A percentile compares a stretch with the other conserved stretches of the same genome.
phyloP scores from a whole-genome alignment of 1,284 basidiomycete species.

The Ustilago tritici region DNA sequence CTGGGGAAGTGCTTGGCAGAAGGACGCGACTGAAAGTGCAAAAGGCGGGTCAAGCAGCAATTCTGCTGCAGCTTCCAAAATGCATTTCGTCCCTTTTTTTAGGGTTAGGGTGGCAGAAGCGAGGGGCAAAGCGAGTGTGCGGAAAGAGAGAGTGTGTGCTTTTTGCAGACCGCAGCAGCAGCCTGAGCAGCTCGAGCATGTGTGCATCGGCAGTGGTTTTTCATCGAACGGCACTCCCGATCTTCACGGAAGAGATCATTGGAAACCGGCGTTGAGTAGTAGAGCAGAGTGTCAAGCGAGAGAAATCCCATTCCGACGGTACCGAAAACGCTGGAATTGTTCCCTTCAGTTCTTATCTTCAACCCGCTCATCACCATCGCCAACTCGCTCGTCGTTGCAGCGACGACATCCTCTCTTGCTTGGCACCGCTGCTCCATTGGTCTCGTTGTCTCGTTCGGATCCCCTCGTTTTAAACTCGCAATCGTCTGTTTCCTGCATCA shows the following conservation, averaged over 20 bases:
- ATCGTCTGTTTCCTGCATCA: not conserved
- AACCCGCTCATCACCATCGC: not conserved
- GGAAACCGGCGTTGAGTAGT: not conserved
- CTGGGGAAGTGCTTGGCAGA: not conserved
- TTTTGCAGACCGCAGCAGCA: not conserved
- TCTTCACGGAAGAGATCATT: not conserved
- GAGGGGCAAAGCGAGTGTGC: not conserved
- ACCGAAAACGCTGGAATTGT: not conserved
- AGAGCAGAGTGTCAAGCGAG: too few relatives aligned
- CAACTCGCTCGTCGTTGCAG: not conserved
- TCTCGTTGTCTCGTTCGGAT: not conserved
- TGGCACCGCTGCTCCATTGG: not conserved
- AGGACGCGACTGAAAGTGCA: constrained; percentile 3
- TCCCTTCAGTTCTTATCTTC: not conserved
- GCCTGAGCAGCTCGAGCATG: not conserved
- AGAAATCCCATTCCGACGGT: not conserved
- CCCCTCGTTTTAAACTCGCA: too few relatives aligned
- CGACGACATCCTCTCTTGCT: too few relatives aligned
- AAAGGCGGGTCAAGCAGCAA: not conserved
- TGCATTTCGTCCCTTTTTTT: constrained; percentile 1
- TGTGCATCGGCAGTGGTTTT: not conserved
- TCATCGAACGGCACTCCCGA: not conserved
- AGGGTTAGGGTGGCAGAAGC: not conserved
- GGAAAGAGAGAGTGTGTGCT: not conserved
- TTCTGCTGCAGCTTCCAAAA: too few relatives aligned